These are phyloP conservation scores for Saturnispora saitoi DNA, from an alignment of 805 yeast species.

Conservation along the genomic window DNA sequence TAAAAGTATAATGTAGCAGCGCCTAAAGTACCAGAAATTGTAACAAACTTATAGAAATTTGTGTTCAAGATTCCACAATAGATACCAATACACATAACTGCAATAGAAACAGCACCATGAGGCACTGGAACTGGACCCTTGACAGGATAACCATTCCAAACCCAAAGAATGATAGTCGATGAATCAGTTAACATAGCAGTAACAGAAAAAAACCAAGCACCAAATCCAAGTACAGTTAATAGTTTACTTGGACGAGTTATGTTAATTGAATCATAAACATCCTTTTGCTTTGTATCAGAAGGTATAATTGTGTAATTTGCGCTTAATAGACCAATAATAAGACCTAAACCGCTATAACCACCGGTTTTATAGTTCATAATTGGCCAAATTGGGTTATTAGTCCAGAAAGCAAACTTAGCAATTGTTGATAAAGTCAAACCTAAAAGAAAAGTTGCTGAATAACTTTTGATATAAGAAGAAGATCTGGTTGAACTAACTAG, in stretches of 20 bases:
- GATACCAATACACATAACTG: constrained; percentile 50
- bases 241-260: constrained; percentile 20
- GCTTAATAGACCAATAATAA: constrained; percentile 51
- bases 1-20: constrained; percentile 41
- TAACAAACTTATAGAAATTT: constrained; percentile 13
- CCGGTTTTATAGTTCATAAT: constrained; percentile 80
- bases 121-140: constrained; percentile 82
- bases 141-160: constrained; percentile 94
- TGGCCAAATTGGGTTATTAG: constrained; percentile 97
- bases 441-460: constrained; percentile 48
- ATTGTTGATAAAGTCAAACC: constrained; percentile 72
- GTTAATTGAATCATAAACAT: background rate
- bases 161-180: constrained; percentile 82
- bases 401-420: constrained; percentile 63
- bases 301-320: constrained; percentile 47
- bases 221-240: constrained; percentile 61
- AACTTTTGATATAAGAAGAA: constrained; percentile 28
- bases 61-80: constrained; percentile 35
- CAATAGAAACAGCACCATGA: constrained; percentile 62
- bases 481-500: constrained; percentile 28
- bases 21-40: constrained; percentile 38
- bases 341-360: constrained; percentile 71
- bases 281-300: background rate
- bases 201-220: constrained; percentile 61
- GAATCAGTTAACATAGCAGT: constrained; percentile 77